These are phyloP conservation scores for Mycena pura DNA, from an alignment of 768 basidiomycete genomes.

Conservation along the genomic window DNA sequence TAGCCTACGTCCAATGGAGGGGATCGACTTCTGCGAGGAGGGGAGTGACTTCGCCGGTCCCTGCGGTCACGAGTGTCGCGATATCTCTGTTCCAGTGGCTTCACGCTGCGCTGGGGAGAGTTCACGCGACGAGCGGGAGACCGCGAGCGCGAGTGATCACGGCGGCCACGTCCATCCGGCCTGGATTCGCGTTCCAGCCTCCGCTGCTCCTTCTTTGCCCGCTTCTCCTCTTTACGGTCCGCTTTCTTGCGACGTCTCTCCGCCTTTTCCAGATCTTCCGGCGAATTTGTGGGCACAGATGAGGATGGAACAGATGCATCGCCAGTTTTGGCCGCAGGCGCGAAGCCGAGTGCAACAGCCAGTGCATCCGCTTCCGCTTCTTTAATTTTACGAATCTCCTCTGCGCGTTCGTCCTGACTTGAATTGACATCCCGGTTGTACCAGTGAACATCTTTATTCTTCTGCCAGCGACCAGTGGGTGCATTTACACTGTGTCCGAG, in stretches of 20 bases:
- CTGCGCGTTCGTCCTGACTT: conserved; percentile 56
- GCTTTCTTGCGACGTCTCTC: conserved; percentile 36
- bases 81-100: conserved; percentile 6
- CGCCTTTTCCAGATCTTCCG: conserved; percentile 31
- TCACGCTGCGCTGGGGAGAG: conserved; percentile 44
- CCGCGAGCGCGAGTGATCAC: conserved; percentile 42
- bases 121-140: conserved; percentile 30
- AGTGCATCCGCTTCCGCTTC: conserved; percentile 91
- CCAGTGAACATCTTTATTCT: conserved; percentile 97
- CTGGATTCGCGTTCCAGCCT: conserved; percentile 41
- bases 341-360: conserved; percentile 81
- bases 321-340: conserved; percentile 55
- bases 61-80: conserved; percentile 7
- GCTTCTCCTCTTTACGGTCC: conserved; percentile 57
- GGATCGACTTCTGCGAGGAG: conserved; percentile 7
- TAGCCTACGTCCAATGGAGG: conserved; percentile 37
- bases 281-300: conserved; percentile 14
- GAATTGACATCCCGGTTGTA: conserved; percentile 70
- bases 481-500: conserved; percentile 95
- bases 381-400: conserved; percentile 84
- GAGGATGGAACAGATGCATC: conserved; percentile 29
- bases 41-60: conserved; percentile 10
- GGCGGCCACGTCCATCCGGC: conserved; percentile 31
- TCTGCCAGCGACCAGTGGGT: conserved; percentile 96
- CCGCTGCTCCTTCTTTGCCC: conserved; percentile 57